Evolutionary conservation across 179 eudicot species (phyloP).

Genomic region (Carnegiea gigantea): DNA sequence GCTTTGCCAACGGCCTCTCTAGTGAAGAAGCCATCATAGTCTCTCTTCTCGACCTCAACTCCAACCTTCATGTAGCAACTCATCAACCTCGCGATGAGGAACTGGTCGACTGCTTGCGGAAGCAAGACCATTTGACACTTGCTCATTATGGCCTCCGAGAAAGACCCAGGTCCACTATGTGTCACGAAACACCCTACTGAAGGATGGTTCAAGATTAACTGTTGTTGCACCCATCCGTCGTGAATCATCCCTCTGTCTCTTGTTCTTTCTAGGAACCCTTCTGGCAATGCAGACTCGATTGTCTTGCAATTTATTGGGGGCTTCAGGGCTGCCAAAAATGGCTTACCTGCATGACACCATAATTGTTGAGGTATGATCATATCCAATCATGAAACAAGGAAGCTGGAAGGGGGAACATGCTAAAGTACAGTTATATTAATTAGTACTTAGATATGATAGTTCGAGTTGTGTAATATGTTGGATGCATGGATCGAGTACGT

Average conservation of each 20-base stretch:
- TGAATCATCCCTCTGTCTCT: conserved; percentile 28
- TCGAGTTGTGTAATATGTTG: too few species aligned
- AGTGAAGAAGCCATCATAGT: conserved; percentile 10
- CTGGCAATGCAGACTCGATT: not conserved
- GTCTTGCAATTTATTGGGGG: conserved; percentile 19
- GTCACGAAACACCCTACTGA: conserved; percentile 37
- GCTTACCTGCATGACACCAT: conserved; percentile 19
- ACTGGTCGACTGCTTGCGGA: conserved; percentile 24
- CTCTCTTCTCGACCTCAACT: conserved; percentile 20
- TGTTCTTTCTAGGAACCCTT: conserved; percentile 25
- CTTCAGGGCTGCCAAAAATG: conserved; percentile 30
- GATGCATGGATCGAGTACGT: too few species aligned
- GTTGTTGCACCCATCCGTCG: conserved; percentile 35
- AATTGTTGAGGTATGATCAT: too few species aligned
- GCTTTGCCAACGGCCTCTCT: not conserved
- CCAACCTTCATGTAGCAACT: conserved; percentile 7
- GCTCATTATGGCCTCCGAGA: conserved; percentile 25
- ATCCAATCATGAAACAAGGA: too few species aligned
- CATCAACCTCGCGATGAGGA: conserved; percentile 21
- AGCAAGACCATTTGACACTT: conserved; percentile 29
- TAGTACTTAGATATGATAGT: too few species aligned
- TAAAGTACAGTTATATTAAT: not conserved
- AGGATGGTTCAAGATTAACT: conserved; percentile 24
- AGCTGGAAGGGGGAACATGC: too few species aligned
- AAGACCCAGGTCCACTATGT: conserved; percentile 30